Conservation (phyloP, 2,329 filamentous ascomycete genomes). For the Verticillium longisporum region DNA sequence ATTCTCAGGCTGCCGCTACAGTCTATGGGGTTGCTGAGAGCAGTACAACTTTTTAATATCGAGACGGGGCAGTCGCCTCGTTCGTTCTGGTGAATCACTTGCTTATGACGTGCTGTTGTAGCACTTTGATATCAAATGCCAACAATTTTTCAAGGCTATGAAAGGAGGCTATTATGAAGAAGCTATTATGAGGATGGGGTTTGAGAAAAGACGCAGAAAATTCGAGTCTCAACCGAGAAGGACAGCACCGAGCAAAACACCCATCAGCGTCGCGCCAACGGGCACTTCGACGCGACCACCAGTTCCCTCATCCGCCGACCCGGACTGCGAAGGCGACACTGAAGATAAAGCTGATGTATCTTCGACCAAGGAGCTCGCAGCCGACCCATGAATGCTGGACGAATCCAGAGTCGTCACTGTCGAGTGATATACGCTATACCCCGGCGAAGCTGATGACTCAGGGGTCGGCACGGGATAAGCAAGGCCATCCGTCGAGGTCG, state of each 20-base stretch:
- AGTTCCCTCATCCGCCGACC: not conserved
- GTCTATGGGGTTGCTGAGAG: not conserved
- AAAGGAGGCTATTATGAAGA: not conserved
- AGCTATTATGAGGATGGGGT: not conserved
- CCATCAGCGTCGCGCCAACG: not conserved
- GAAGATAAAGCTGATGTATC: not conserved
- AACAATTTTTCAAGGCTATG: not conserved
- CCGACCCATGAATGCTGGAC: not conserved
- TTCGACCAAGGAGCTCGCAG: not conserved
- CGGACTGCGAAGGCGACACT: not conserved
- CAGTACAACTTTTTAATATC: not conserved
- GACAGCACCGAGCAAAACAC: not conserved
- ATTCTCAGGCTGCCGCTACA: not conserved
- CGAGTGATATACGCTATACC: not conserved
- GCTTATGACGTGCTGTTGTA: not conserved
- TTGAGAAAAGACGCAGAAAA: not conserved
- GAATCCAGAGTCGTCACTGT: not conserved
- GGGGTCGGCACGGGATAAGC: not conserved
- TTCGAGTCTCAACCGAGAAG: not conserved
- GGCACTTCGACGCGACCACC: not conserved
- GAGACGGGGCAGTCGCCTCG: not conserved
- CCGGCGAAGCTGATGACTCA: not conserved
- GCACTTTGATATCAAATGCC: not conserved
- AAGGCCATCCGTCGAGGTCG: not conserved
- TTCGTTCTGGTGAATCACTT: not conserved